These are phyloP conservation scores for Leishmania guyanensis DNA, from an alignment of 208 protist species.

Conservation along the genomic window DNA sequence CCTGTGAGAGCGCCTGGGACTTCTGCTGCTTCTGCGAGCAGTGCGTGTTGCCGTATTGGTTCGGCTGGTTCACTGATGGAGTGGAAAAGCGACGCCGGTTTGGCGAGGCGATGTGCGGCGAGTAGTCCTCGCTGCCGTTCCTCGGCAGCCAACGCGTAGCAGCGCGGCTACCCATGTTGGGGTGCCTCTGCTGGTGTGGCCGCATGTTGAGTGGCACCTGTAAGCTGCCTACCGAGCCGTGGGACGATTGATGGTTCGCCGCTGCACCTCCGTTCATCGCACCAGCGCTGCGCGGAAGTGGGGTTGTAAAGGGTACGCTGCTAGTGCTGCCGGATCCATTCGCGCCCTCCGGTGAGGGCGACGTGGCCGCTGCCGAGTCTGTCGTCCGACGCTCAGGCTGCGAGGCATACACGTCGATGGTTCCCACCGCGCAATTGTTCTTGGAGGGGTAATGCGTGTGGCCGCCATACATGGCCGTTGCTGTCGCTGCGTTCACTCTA, in stretches of 20 bases:
- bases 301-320: not conserved
- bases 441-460: slow-evolving; percentile 1
- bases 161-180: not conserved
- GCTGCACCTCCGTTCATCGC: not conserved
- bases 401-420: not conserved
- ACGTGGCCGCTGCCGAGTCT: not conserved
- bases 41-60: not conserved
- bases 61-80: not conserved
- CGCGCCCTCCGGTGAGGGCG: not conserved
- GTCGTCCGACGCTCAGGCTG: not conserved
- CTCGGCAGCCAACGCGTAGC: not conserved
- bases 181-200: not conserved
- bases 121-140: not conserved
- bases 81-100: not conserved
- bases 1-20: too few species aligned
- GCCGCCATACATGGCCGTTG: not conserved
- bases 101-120: not conserved
- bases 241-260: not conserved
- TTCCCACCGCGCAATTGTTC: not conserved
- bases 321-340: not conserved
- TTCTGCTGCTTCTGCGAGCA: not conserved
- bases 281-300: slow-evolving; percentile 11
- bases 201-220: not conserved
- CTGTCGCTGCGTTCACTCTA: not conserved
- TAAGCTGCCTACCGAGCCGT: not conserved